These are phyloP conservation scores for Pogostemon cablin DNA, from an alignment of 257 asterid genomes.

Conservation along the genomic window DNA sequence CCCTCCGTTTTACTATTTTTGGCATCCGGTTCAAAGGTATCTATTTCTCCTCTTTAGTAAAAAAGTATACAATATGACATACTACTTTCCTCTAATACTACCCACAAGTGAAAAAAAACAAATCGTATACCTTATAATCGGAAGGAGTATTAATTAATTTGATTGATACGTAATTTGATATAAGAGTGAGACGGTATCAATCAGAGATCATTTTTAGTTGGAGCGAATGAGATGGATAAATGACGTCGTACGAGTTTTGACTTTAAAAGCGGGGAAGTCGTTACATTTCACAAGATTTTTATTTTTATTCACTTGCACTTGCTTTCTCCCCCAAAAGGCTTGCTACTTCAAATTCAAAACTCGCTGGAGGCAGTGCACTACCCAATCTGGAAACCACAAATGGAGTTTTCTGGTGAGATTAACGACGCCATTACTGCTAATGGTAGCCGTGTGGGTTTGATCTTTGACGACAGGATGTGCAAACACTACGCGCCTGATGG, in stretches of 20 bases:
- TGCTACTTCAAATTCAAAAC: conserved; percentile 32
- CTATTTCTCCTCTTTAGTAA: too few relatives aligned
- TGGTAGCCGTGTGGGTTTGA: conserved; percentile 75
- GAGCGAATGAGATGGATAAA: too few relatives aligned
- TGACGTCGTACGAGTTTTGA: not conserved
- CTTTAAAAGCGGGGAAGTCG: conserved; percentile 16
- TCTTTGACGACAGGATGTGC: conserved; percentile 86
- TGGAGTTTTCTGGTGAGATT: conserved; percentile 39
- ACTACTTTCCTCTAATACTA: too few relatives aligned
- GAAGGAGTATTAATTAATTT: too few relatives aligned
- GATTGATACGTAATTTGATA: too few relatives aligned
- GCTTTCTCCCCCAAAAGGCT: not conserved
- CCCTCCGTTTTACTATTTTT: too few relatives aligned
- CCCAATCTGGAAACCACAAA: conserved; percentile 4
- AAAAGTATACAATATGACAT: too few relatives aligned
- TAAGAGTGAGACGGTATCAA: too few relatives aligned
- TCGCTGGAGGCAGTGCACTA: not conserved
- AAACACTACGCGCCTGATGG: conserved; percentile 56
- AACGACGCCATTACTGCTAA: conserved; percentile 19
- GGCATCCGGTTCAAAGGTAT: too few relatives aligned
- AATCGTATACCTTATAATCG: too few relatives aligned
- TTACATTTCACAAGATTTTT: not conserved
- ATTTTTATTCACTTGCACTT: not conserved
- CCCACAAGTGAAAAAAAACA: too few relatives aligned
- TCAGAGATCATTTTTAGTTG: too few relatives aligned